Percentiles rank a stretch among this genome's conserved stretches.
These are phyloP conservation scores for Ogataea ganodermae DNA, from an alignment of 805 yeast genomes.

Conservation along the genomic window DNA sequence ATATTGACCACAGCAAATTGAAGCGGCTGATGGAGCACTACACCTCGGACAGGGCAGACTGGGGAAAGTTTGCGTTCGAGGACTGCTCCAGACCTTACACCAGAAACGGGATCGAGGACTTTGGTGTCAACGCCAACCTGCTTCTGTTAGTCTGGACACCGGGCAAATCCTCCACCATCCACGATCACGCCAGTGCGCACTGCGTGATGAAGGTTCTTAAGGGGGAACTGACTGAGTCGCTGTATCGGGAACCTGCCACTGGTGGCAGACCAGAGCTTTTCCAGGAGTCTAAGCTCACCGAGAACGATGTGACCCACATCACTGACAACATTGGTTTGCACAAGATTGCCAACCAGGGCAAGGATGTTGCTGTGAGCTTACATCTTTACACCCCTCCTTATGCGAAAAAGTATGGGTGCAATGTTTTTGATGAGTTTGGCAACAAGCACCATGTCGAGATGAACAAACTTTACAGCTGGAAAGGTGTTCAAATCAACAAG, in stretches of 20 bases:
- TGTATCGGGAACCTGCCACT: slow-evolving; percentile 51
- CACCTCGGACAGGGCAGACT: slow-evolving; percentile 49
- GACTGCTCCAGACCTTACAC: slow-evolving; percentile 56
- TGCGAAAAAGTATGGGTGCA: slow-evolving; percentile 61
- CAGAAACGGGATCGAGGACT: slow-evolving; percentile 72
- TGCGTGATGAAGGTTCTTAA: slow-evolving; percentile 70
- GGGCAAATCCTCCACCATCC: slow-evolving; percentile 61
- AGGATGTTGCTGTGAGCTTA: slow-evolving; percentile 56
- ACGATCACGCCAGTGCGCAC: slow-evolving; percentile 77
- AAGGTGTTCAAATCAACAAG: slow-evolving; percentile 42
- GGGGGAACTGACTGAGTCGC: slow-evolving; percentile 58
- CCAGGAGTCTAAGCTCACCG: slow-evolving; percentile 30
- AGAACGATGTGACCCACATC: slow-evolving; percentile 62
- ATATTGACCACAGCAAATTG: slow-evolving; percentile 53
- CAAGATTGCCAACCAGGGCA: slow-evolving; percentile 53
- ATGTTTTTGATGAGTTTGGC: slow-evolving; percentile 51
- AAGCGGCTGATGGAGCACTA: slow-evolving; percentile 49
- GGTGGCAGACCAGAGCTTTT: slow-evolving; percentile 26
- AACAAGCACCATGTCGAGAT: slow-evolving; percentile 55
- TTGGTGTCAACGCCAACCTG: slow-evolving; percentile 70
- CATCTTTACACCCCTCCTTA: slow-evolving; percentile 80
- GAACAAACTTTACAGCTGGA: slow-evolving; percentile 62
- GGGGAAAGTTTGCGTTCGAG: slow-evolving; percentile 58
- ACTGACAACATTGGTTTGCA: slow-evolving; percentile 68
- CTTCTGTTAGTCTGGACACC: slow-evolving; percentile 73